Evolutionary conservation across 2,329 filamentous ascomycete species (phyloP).

Genomic region (Aspergillus sp.): DNA sequence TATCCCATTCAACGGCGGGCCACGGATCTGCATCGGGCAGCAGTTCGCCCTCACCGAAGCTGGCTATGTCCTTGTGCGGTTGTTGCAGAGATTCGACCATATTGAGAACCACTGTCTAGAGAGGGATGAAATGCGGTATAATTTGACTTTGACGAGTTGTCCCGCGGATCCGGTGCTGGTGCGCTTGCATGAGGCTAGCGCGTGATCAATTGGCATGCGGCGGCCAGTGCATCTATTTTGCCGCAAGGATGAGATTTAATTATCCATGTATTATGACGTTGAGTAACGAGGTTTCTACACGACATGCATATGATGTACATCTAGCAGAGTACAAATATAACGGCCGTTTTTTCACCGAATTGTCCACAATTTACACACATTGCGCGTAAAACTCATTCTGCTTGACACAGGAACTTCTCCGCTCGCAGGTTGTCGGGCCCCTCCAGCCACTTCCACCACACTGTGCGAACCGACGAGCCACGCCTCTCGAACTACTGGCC

Average conservation of each 20-base stretch:
- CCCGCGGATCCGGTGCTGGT: slow-evolving; percentile 24
- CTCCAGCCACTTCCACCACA: slow-evolving; percentile 33
- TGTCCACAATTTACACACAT: slow-evolving; percentile 13
- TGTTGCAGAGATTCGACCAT: slow-evolving; percentile 63
- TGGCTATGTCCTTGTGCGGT: slow-evolving; percentile 58
- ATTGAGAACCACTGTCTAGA: slow-evolving; percentile 39
- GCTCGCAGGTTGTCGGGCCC: slow-evolving; percentile 25
- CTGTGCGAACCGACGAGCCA: slow-evolving; percentile 16
- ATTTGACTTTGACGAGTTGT: slow-evolving; percentile 18
- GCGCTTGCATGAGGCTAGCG: slow-evolving; percentile 19
- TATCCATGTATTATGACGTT: no score
- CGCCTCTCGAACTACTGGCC: no score
- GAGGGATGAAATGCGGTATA: slow-evolving; percentile 11
- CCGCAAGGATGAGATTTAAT: no score
- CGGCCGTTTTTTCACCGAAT: no score
- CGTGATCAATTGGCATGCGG: no score
- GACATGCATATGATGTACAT: no score
- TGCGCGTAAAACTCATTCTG: slow-evolving; percentile 34
- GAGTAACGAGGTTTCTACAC: no score
- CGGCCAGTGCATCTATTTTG: no score
- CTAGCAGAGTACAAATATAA: no score
- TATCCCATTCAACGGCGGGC: slow-evolving; percentile 67
- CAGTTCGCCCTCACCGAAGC: slow-evolving; percentile 70
- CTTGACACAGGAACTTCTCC: slow-evolving; percentile 24
- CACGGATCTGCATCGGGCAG: slow-evolving; percentile 68